Base-by-base conservation (phyloP, 768 basidiomycete genomes). In the Podaxis mareebaensis region DNA sequence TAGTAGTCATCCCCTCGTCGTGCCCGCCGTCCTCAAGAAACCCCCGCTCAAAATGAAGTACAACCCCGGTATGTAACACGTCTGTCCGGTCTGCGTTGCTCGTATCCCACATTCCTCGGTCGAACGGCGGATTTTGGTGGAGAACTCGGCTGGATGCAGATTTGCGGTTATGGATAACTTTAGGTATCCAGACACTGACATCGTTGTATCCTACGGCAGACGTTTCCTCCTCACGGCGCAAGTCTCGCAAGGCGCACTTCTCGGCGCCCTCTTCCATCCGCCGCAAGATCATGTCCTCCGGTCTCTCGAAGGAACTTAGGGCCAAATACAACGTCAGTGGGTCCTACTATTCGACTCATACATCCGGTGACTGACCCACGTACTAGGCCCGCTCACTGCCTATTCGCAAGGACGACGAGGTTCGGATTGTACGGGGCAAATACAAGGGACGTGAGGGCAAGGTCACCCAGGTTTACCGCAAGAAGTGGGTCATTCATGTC, bases 391-490 rank as follows among this genome's bases (percentile, higher is more conserved):
- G 95, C 68, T 93, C 96, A 63, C 80, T 98, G 65, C 95, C 97
- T 61, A 87, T 99, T 72, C 92, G 97, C 74, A 98, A 98, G 78
- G 96, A 98, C 71, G 96, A 99, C 77, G 96, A 99, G 80, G 96
- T 99, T 67, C 83, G 91, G 74, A 95, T 99, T 71, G 93, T 98
- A 65, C 87, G 96, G 67, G 96, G 96, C 61, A 96, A 96, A 78
- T 95, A 97, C 87, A 97, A 97, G 85, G 96, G 97, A 57, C 88
- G 95, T 74, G 96, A 99, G 84, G 96, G 96, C 73, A 98, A 98
- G 82, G 89, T 99, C 66, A 93, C 93, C 64, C 91, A 95, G 79
- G 96, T 98, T 67, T 96, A 96, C 86, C 92, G 96, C 77, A 96
- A 96, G 89, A 96, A 96, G 79, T 99, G 93, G 92, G 93, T 98